Evolutionary conservation across 2,329 filamentous ascomycete genomes (phyloP), one percentile per base, ranked within the genome.

Genomic region (Aphanocladium album): DNA sequence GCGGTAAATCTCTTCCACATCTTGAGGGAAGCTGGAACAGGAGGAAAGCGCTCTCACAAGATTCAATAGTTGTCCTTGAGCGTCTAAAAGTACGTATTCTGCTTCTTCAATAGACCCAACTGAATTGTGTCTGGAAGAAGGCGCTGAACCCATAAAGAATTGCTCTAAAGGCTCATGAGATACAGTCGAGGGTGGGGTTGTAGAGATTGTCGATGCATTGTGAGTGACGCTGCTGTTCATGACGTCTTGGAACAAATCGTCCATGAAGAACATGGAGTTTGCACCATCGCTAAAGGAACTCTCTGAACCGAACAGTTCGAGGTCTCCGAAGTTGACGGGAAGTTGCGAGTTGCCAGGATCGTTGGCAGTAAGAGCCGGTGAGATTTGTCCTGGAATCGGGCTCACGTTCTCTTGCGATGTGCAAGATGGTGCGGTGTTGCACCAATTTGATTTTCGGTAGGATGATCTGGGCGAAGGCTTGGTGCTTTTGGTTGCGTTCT

Each of bases 1-100:
- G n/a, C 55, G 55, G 27, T 62, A 59, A 14, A 54, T 62, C 21
- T 58, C 60, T 19, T 59, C 60, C 30, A 59, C 39, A 33, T 62
- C 55, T 6, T 47, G 30, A 0, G 49, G 30, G 33, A 47, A 30
- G 30, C 51, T 54, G 11, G 39, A 52, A 17, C 33, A 54, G 2
- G 39, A 39, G 2, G 50, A 23, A 2, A 60, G 41, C 17, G 25
- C 33, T 23, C 49, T 25, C 16, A 54, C 12, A 9, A 60, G 39
- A 4, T 47, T 27, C 8, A 53, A 19, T 14, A 60, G 19, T 45
- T 47, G 50, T 5, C 19, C 43, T 35, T 60, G 58, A 11, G 43
- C 33, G 41, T 46, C 50, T 21, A 60, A 17, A 16, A 60, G 50
- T 1, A 55, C 21, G 12, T 27, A 54, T 8, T 57, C 54, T 4